A percentile compares a stretch with the other conserved stretches of the same genome.
Conservation (phyloP, 768 basidiomycete genomes). For the Panellus pusillus region DNA sequence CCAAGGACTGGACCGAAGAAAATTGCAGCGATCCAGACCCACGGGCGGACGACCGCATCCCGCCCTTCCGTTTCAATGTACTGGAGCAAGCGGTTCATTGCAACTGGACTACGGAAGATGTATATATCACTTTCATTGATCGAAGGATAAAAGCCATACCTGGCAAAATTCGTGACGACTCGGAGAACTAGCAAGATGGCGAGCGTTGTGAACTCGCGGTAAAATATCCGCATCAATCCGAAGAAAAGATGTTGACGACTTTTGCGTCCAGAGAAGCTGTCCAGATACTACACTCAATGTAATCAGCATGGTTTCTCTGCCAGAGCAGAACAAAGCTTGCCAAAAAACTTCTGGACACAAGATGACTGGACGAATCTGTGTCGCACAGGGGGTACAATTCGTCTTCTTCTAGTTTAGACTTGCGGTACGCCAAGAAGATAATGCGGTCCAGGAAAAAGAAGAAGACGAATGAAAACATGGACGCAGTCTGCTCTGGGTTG, state of each 20-base stretch:
- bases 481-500: conserved; percentile 52
- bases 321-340: conserved; percentile 26
- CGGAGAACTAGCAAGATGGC: conserved; percentile 5
- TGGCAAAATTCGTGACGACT: not conserved
- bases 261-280: conserved; percentile 8
- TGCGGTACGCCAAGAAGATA: conserved; percentile 41
- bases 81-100: conserved; percentile 41
- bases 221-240: conserved; percentile 42
- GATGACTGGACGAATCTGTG: conserved; percentile 40
- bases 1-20: conserved; percentile 47
- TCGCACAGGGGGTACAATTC: conserved; percentile 66
- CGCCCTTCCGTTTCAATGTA: conserved; percentile 51
- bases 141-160: conserved; percentile 6
- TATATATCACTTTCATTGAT: conserved; percentile 26
- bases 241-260: conserved; percentile 31
- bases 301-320: not conserved
- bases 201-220: conserved; percentile 25
- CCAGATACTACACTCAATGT: conserved; percentile 4
- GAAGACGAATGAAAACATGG: conserved; percentile 40
- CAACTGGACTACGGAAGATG: conserved; percentile 37
- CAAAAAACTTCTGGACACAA: conserved; percentile 30
- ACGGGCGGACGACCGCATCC: conserved; percentile 55
- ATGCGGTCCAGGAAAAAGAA: conserved; percentile 58
- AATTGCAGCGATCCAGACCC: conserved; percentile 64
- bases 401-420: conserved; percentile 44